Conservation (phyloP, 192 early-diverging fungal genomes). For the Linderina pennispora region DNA sequence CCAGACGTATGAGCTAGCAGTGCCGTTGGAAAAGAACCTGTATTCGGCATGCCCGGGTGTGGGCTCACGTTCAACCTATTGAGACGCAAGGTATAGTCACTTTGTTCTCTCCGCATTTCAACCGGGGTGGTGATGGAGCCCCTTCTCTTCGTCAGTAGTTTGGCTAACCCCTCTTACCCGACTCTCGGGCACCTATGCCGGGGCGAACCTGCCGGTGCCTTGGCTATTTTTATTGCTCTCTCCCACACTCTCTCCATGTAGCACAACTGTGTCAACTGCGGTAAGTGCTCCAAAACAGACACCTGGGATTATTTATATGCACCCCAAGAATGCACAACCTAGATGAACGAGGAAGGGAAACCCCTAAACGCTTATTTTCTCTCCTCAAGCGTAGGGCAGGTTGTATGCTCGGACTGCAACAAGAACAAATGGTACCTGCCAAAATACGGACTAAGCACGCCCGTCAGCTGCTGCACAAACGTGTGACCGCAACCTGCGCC, state of each 20-base stretch:
- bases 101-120: too few relatives aligned
- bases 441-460: slow-evolving; percentile 40
- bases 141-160: too few relatives aligned
- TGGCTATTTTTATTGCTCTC: too few relatives aligned
- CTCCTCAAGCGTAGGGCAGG: slow-evolving; percentile 15
- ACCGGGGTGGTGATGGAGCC: too few relatives aligned
- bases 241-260: background rate
- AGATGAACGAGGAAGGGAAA: too few relatives aligned
- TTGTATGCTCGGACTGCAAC: slow-evolving; percentile 40
- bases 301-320: background rate
- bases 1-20: slow-evolving; percentile 15
- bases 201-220: too few relatives aligned
- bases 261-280: slow-evolving; percentile 37
- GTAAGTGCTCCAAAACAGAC: slow-evolving; percentile 9
- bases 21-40: slow-evolving; percentile 18
- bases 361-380: too few relatives aligned
- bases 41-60: slow-evolving; percentile 41
- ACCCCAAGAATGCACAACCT: too few relatives aligned
- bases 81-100: slow-evolving; percentile 40
- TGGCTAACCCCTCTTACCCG: too few relatives aligned
- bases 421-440: slow-evolving; percentile 37
- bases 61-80: slow-evolving; percentile 37
- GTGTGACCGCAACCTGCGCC: slow-evolving; percentile 33
- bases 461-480: slow-evolving; percentile 21
- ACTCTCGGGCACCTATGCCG: too few relatives aligned